Evolutionary conservation across 495 filamentous ascomycete genomes (phyloP), one percentile per base, ranked within the genome.

Genomic region (Tuber umbilicatum): DNA sequence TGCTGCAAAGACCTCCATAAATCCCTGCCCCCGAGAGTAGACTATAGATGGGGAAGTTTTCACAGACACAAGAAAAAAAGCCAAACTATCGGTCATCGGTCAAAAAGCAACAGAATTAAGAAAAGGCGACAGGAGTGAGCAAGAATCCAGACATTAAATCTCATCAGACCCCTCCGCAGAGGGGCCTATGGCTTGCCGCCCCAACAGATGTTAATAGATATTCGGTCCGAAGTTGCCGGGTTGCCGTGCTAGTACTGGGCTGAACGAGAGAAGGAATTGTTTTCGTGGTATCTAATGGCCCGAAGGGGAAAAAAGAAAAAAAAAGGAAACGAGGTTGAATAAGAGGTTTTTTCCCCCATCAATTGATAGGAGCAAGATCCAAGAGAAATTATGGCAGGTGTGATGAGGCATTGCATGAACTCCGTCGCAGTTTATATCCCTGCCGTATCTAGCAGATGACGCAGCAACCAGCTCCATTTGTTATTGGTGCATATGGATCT

Each of bases 401-500:
- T 70, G 73, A 80, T 75, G 60, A 79, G 72, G 73, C 70, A 70
- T 79, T 80, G 64, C 67, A 70, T 76, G 70, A 76, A 72, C 75
- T 73, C 60, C 77, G 75, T 80, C 78, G 68, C 68, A 35, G 73
- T 45, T 45, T 74, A 69, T 67, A 75, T 79, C 68, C 83, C 83
- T 73, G 83, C 82, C 85, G 82, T 85, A 78, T 75, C 73, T 84
- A 83, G 72, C 79, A 80, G 82, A 98, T 90, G 74, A 91, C 87
- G 86, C 96, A 99, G 89, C 95, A 99, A 78, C 92, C 90, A 82
- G 77, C 69, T 70, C 88, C 91, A 80, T 87, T 91, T 83, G 95
- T 92, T 85, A 93, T 95, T 75, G 94, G 94, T 74, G 94, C 94
- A 83, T 99, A 98, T 60, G 95, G 95, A 85, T 99, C 96, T 81